Percentiles rank a stretch among this genome's conserved stretches.
Conservation (phyloP, 2,329 filamentous ascomycete genomes). For the Dryadomyces sulphureus region DNA sequence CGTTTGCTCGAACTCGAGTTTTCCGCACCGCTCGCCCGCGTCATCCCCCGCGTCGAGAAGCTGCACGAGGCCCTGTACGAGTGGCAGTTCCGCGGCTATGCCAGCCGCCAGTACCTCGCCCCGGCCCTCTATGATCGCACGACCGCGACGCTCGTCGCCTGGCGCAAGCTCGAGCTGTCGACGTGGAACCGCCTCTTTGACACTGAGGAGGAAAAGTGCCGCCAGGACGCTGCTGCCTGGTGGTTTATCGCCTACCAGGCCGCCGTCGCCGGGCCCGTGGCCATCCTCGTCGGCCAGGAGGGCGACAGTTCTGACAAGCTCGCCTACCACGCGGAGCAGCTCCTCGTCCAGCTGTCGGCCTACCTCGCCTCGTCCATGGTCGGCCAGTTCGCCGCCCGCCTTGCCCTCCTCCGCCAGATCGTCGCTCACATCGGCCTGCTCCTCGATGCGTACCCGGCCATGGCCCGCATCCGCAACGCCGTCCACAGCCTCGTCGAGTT, state of each 20-base stretch:
- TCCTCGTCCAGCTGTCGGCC: conserved; percentile 61
- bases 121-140: conserved; percentile 58
- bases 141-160: conserved; percentile 68
- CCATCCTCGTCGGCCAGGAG: conserved; percentile 33
- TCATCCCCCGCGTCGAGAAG: conserved; percentile 76
- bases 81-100: conserved; percentile 80
- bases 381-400: conserved; percentile 63
- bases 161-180: conserved; percentile 79
- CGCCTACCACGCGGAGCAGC: conserved; percentile 45
- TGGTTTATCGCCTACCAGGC: conserved; percentile 95
- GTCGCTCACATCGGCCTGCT: conserved; percentile 51
- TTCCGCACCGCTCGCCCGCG: conserved; percentile 70
- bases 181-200: conserved; percentile 88
- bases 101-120: conserved; percentile 63
- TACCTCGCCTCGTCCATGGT: conserved; percentile 70
- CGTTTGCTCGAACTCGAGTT: conserved; percentile 63
- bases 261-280: conserved; percentile 59
- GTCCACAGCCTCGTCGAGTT: conserved; percentile 65
- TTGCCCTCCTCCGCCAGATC: conserved; percentile 53
- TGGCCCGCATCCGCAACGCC: conserved; percentile 46
- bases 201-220: conserved; percentile 61
- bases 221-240: conserved; percentile 73
- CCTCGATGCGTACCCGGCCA: conserved; percentile 38
- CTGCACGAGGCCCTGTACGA: conserved; percentile 76
- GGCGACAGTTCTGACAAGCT: conserved; percentile 20